Conservation (phyloP, 2,329 filamentous ascomycete genomes). For the Epichloe baconii region DNA sequence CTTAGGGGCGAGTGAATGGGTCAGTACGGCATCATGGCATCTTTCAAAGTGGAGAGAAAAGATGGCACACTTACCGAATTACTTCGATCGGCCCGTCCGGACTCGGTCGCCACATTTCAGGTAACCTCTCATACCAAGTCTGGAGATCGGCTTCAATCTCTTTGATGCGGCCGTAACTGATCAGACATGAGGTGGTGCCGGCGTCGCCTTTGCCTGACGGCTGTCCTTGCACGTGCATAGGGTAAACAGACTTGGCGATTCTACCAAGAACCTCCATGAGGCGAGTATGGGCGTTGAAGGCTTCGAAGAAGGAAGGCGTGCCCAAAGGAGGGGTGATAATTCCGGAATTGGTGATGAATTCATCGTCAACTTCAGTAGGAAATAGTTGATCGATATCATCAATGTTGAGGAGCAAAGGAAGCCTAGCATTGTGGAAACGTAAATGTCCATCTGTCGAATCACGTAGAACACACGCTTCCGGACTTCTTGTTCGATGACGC, state of each 20-base stretch:
- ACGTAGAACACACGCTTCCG: constrained; percentile 55
- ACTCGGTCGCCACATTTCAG: constrained; percentile 65
- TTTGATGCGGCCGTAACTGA: constrained; percentile 50
- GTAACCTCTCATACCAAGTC: constrained; percentile 53
- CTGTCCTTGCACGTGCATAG: constrained; percentile 42
- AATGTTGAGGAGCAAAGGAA: constrained; percentile 47
- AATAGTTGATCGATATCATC: constrained; percentile 57
- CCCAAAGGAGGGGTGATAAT: constrained; percentile 43
- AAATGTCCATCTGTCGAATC: constrained; percentile 57
- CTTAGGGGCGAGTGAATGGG: constrained; percentile 18
- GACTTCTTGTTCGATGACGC: constrained; percentile 49
- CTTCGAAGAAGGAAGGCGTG: constrained; percentile 46
- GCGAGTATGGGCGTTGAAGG: constrained; percentile 52
- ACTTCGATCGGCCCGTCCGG: constrained; percentile 62
- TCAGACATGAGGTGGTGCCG: constrained; percentile 41
- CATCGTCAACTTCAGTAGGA: constrained; percentile 52
- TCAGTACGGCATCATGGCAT: not conserved
- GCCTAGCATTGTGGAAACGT: constrained; percentile 53
- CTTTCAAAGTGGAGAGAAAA: not conserved
- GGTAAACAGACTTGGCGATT: constrained; percentile 53
- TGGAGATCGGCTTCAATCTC: constrained; percentile 52
- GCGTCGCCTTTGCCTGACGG: constrained; percentile 28
- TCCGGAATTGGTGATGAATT: constrained; percentile 48
- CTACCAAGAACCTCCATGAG: constrained; percentile 52
- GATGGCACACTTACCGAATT: constrained; percentile 46